A percentile compares a stretch with the other conserved stretches of the same genome.
These are phyloP conservation scores for Tuctoria greenei DNA, from an alignment of 176 grass and related monocot species.

Conservation along the genomic window DNA sequence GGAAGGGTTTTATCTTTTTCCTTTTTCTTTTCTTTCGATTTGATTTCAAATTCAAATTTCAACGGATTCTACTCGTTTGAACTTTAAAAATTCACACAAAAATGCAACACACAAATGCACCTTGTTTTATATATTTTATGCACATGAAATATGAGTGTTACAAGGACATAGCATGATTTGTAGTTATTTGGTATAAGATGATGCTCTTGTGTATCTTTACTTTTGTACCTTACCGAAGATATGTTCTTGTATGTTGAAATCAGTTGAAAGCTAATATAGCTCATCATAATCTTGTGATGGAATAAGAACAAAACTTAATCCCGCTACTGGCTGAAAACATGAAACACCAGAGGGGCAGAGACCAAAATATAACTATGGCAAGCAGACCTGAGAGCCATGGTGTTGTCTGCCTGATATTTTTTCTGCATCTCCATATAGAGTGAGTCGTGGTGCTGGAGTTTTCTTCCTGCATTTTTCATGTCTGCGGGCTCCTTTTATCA, in stretches of 20 bases:
- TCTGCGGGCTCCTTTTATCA: not conserved
- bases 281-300: not conserved
- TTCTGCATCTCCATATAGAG: constrained; percentile 11
- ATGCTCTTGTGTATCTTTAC: too few relatives aligned
- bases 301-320: not conserved
- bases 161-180: too few relatives aligned
- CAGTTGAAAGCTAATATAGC: too few relatives aligned
- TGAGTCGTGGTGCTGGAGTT: not conserved
- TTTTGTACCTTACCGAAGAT: not conserved
- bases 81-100: too few relatives aligned
- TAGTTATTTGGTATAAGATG: not conserved
- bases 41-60: too few relatives aligned
- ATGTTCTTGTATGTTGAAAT: not conserved
- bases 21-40: too few relatives aligned
- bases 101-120: too few relatives aligned
- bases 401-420: constrained; percentile 1
- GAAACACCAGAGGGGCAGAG: not conserved
- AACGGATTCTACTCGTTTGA: too few relatives aligned
- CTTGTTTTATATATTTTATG: too few relatives aligned
- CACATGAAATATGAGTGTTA: too few relatives aligned
- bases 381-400: not conserved
- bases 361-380: not conserved
- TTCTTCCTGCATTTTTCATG: not conserved
- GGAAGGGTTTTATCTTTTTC: too few relatives aligned
- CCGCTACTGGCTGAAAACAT: not conserved